phyloP scores from a whole-genome alignment of 2,329 filamentous ascomycete species.

The Exophiala phaeomuriformis region DNA sequence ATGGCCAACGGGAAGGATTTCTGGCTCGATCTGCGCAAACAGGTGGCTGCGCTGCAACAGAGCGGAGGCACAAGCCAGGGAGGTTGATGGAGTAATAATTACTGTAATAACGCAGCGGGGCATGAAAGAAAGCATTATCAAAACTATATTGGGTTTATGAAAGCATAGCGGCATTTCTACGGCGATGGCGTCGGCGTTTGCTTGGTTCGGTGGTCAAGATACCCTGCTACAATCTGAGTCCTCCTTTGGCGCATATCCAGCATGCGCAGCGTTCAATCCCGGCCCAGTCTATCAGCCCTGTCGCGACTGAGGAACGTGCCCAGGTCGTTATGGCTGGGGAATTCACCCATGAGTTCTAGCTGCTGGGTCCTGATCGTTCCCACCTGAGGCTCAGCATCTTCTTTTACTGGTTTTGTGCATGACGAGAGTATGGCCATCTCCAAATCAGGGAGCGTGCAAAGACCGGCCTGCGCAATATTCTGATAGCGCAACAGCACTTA shows the following conservation, averaged over 20 bases:
- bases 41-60: slow-evolving; percentile 38
- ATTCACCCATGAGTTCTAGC: no score
- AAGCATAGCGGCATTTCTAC: slow-evolving; percentile 11
- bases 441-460: no score
- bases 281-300: background rate
- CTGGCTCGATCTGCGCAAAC: slow-evolving; percentile 44
- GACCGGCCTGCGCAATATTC: no score
- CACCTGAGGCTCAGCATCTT: no score
- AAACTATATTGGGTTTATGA: slow-evolving; percentile 5
- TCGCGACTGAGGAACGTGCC: background rate
- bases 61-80: slow-evolving; percentile 23
- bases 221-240: slow-evolving; percentile 1
- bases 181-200: slow-evolving; percentile 2
- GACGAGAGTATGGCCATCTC: no score
- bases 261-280: slow-evolving; percentile 6
- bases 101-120: slow-evolving; percentile 31
- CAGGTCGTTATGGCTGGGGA: no score
- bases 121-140: slow-evolving; percentile 24
- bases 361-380: no score
- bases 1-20: slow-evolving; percentile 46
- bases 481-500: no score
- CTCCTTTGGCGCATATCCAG: slow-evolving; percentile 12
- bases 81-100: slow-evolving; percentile 12
- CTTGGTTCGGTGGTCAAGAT: slow-evolving; percentile 13
- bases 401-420: no score